A percentile compares a stretch with the other conserved stretches of the same genome.
phyloP scores from a whole-genome alignment of 345 rosid genomes.

The Pugionium cornutum region DNA sequence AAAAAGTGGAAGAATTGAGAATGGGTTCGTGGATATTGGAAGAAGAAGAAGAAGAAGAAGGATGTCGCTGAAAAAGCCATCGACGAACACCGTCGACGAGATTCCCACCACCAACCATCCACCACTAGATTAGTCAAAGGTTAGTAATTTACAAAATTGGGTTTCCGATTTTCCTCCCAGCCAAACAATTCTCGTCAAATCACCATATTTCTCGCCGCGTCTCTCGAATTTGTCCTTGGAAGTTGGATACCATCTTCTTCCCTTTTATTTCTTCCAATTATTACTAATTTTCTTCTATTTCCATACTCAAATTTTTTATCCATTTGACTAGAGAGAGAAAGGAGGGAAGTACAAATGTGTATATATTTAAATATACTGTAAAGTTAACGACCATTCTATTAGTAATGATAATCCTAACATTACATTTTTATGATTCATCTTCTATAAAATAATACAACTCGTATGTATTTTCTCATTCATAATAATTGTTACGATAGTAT shows the following conservation, averaged over 20 bases:
- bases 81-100: slow-evolving; percentile 81
- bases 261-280: too few relatives aligned
- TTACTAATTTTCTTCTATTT: too few relatives aligned
- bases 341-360: too few relatives aligned
- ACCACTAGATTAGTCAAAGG: slow-evolving; percentile 12
- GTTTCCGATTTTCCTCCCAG: slow-evolving; percentile 27
- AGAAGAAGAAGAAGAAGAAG: slow-evolving; percentile 41
- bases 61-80: slow-evolving; percentile 70
- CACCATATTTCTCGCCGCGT: slow-evolving; percentile 16
- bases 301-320: too few relatives aligned
- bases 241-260: slow-evolving; percentile 21
- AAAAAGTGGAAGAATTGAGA: slow-evolving; percentile 6
- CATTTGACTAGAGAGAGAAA: too few relatives aligned
- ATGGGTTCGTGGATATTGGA: slow-evolving; percentile 28
- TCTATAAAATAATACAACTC: too few relatives aligned
- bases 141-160: slow-evolving; percentile 26
- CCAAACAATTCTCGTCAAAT: slow-evolving; percentile 24
- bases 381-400: too few relatives aligned
- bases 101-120: slow-evolving; percentile 65
- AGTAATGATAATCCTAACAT: too few relatives aligned
- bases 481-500: too few relatives aligned
- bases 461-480: too few relatives aligned
- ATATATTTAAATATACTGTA: too few relatives aligned
- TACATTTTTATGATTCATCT: too few relatives aligned
- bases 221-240: not conserved